Evolutionary conservation across 371 early-diverging fungal species (phyloP).

Genomic region (Batkoa obscura): DNA sequence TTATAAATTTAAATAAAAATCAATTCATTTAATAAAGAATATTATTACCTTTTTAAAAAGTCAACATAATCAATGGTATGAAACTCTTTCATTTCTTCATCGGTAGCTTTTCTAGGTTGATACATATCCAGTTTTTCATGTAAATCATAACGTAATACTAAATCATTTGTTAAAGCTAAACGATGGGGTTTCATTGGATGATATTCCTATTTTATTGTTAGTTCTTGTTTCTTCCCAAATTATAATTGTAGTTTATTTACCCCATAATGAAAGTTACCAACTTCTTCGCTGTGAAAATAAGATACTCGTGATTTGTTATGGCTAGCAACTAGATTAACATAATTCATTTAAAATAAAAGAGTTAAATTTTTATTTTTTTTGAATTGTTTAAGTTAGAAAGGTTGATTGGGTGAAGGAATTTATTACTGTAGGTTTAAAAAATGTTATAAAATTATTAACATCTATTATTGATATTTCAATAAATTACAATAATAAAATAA

Average conservation of each 20-base stretch:
- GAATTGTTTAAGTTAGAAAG: too few species aligned
- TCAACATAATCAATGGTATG: conserved; percentile 96
- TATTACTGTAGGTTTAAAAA: too few species aligned
- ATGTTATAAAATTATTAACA: too few species aligned
- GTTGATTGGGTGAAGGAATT: too few species aligned
- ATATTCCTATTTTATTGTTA: conserved; percentile 36
- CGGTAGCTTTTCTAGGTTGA: conserved; percentile 83
- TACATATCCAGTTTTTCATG: conserved; percentile 74
- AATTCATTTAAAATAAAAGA: too few species aligned
- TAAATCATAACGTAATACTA: conserved; percentile 71
- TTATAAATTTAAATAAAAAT: background rate
- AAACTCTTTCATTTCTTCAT: conserved; percentile 88
- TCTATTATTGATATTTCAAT: too few species aligned
- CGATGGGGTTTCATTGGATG: conserved; percentile 98
- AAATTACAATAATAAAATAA: too few species aligned
- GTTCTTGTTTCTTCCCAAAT: background rate
- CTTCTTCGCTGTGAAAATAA: conserved; percentile 74
- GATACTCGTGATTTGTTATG: conserved; percentile 42
- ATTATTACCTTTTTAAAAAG: conserved; percentile 65
- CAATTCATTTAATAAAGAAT: background rate
- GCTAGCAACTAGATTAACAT: conserved; percentile 6
- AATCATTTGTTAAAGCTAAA: conserved; percentile 71
- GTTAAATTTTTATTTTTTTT: too few species aligned
- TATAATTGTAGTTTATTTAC: conserved; percentile 14
- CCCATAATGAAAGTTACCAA: conserved; percentile 81